Percentiles rank a stretch among this genome's conserved stretches.
Conservation (phyloP, 1,284 basidiomycete species). For the Sutorius eximius region DNA sequence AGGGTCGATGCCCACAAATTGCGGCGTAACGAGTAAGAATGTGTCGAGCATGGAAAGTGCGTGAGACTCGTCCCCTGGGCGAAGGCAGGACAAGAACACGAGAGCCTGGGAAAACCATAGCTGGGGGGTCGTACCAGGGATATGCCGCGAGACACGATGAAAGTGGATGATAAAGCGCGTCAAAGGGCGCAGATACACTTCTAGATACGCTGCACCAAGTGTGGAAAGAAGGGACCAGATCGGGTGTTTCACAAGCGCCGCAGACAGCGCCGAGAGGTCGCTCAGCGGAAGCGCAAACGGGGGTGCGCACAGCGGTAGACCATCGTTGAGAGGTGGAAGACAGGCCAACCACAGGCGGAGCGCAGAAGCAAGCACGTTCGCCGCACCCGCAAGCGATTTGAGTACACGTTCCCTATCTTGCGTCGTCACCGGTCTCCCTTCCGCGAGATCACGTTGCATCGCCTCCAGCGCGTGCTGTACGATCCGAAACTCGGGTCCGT, state of each 20-base stretch:
- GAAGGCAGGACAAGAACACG: slow-evolving; percentile 50
- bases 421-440: not conserved
- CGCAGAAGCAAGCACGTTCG: slow-evolving; percentile 42
- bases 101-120: slow-evolving; percentile 68
- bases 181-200: slow-evolving; percentile 49
- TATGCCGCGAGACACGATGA: slow-evolving; percentile 52
- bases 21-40: slow-evolving; percentile 20
- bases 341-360: slow-evolving; percentile 67
- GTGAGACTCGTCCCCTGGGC: slow-evolving; percentile 66
- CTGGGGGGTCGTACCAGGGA: slow-evolving; percentile 53
- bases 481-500: slow-evolving; percentile 33
- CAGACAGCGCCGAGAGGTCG: slow-evolving; percentile 52
- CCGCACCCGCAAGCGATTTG: slow-evolving; percentile 8
- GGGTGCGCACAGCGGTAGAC: slow-evolving; percentile 38
- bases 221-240: slow-evolving; percentile 44
- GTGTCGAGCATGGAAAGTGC: slow-evolving; percentile 22
- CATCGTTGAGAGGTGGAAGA: slow-evolving; percentile 42
- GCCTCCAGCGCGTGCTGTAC: slow-evolving; percentile 18
- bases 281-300: slow-evolving; percentile 59
- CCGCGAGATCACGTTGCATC: slow-evolving; percentile 10
- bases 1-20: slow-evolving; percentile 14
- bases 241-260: slow-evolving; percentile 47
- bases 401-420: slow-evolving; percentile 11
- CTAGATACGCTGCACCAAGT: slow-evolving; percentile 16
- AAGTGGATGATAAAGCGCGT: slow-evolving; percentile 54